Evolutionary conservation across 306 rosid species (phyloP).

Genomic region (Acacia crassicarpa): DNA sequence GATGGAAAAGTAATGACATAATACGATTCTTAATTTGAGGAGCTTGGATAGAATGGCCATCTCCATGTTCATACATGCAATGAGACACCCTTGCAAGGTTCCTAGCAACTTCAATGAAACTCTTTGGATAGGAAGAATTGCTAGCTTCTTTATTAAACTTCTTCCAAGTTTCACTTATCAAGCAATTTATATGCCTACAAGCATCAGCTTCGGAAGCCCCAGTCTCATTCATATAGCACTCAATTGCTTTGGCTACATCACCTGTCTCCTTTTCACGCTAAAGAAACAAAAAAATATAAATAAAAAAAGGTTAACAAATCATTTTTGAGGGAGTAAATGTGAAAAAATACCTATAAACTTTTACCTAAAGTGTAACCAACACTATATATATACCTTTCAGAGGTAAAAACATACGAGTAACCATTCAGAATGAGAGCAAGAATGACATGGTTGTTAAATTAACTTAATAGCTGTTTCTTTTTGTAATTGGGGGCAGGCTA

Average conservation of each 20-base stretch:
- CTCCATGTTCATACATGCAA: background rate
- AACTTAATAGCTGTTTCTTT: too few species aligned
- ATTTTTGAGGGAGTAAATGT: background rate
- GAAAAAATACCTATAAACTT: too few species aligned
- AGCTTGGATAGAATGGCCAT: background rate
- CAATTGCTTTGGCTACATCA: background rate
- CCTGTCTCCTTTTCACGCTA: background rate
- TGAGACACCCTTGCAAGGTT: background rate
- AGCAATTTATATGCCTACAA: background rate
- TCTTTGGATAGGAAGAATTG: background rate
- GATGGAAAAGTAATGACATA: background rate
- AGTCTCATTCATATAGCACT: background rate
- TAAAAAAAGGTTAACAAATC: background rate
- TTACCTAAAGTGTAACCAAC: too few species aligned
- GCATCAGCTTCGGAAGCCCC: background rate
- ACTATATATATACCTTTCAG: too few species aligned
- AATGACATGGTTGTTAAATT: too few species aligned
- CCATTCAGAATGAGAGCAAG: too few species aligned
- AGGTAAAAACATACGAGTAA: too few species aligned
- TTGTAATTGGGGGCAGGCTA: too few species aligned
- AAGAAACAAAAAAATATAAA: background rate
- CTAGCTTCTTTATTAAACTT: background rate
- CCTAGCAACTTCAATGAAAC: background rate
- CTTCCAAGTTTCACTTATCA: background rate
- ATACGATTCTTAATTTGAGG: background rate